These are phyloP conservation scores for Gyromitra esculenta DNA, from an alignment of 2,329 filamentous ascomycete genomes.

Conservation along the genomic window DNA sequence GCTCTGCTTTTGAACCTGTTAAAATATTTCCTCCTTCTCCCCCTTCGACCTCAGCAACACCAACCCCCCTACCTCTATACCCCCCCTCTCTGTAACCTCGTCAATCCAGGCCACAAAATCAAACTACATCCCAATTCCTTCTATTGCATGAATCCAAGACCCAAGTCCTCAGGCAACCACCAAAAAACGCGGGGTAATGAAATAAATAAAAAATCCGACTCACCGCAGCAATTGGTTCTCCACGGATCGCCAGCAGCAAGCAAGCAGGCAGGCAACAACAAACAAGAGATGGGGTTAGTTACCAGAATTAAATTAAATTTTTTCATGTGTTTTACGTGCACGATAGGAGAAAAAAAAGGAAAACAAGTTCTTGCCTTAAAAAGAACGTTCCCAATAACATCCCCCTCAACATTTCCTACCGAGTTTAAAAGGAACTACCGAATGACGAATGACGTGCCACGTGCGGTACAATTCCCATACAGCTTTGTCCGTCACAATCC, in stretches of 20 bases:
- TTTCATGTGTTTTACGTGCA: slow-evolving; percentile 43
- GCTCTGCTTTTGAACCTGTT: slow-evolving; percentile 36
- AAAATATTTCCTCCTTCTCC: slow-evolving; percentile 37
- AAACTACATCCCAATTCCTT: slow-evolving; percentile 29
- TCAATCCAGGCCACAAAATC: slow-evolving; percentile 21
- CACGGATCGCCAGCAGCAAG: slow-evolving; percentile 23
- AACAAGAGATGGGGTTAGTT: slow-evolving; percentile 12
- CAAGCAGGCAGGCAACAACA: not conserved
- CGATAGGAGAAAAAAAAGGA: slow-evolving; percentile 2
- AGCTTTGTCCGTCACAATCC: slow-evolving; percentile 24
- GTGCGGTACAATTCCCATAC: slow-evolving; percentile 30
- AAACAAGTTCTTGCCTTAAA: not conserved
- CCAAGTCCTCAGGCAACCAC: slow-evolving; percentile 42
- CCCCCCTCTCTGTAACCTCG: slow-evolving; percentile 6
- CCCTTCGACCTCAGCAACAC: slow-evolving; percentile 11
- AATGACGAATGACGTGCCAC: slow-evolving; percentile 49
- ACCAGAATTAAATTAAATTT: slow-evolving; percentile 11
- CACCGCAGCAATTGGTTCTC: slow-evolving; percentile 27
- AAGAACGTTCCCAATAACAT: not conserved
- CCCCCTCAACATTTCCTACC: slow-evolving; percentile 19
- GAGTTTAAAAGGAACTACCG: slow-evolving; percentile 26
- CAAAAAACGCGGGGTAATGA: slow-evolving; percentile 39
- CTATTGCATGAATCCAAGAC: slow-evolving; percentile 46
- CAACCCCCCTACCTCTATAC: not conserved
- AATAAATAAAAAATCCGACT: slow-evolving; percentile 30